These are phyloP conservation scores for Boletus smithii DNA, from an alignment of 1,284 basidiomycete genomes.

Conservation along the genomic window DNA sequence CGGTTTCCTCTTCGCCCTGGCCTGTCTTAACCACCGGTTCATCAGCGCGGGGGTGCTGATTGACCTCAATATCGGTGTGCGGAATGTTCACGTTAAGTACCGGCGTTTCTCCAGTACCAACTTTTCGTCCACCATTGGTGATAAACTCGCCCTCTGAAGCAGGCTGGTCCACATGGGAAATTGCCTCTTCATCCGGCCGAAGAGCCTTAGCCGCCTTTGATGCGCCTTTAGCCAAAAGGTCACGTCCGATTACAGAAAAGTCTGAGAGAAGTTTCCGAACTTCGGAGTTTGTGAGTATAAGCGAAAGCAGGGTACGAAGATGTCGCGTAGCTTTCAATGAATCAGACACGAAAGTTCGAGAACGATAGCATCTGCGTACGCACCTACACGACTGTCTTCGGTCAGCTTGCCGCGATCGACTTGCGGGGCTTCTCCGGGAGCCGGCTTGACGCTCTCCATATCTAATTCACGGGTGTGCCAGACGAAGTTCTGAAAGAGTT, in stretches of 20 bases:
- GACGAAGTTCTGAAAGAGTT: constrained; percentile 84
- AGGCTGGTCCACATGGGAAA: constrained; percentile 68
- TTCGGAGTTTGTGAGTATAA: constrained; percentile 89
- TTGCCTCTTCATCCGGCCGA: constrained; percentile 63
- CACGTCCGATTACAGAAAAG: constrained; percentile 79
- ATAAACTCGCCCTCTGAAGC: constrained; percentile 62
- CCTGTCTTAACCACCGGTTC: constrained; percentile 32
- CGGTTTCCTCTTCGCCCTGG: constrained; percentile 32
- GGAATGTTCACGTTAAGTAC: constrained; percentile 51
- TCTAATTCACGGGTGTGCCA: constrained; percentile 70
- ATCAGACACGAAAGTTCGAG: constrained; percentile 1
- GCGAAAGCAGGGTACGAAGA: constrained; percentile 78
- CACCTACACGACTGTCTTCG: constrained; percentile 61
- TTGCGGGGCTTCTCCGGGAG: constrained; percentile 44
- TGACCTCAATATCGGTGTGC: constrained; percentile 39
- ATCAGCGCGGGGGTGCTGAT: constrained; percentile 48
- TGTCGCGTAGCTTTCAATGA: constrained; percentile 63
- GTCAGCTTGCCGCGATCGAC: constrained; percentile 55
- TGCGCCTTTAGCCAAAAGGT: constrained; percentile 78
- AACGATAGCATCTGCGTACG: constrained; percentile 7
- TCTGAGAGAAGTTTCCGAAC: constrained; percentile 86
- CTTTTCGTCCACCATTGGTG: constrained; percentile 45
- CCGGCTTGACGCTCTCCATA: constrained; percentile 41
- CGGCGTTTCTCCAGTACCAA: constrained; percentile 45
- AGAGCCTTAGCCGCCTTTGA: constrained; percentile 71